Percentiles rank a stretch among this genome's conserved stretches.
phyloP scores from a whole-genome alignment of 306 rosid genomes.

The Ochetophila trinervis region DNA sequence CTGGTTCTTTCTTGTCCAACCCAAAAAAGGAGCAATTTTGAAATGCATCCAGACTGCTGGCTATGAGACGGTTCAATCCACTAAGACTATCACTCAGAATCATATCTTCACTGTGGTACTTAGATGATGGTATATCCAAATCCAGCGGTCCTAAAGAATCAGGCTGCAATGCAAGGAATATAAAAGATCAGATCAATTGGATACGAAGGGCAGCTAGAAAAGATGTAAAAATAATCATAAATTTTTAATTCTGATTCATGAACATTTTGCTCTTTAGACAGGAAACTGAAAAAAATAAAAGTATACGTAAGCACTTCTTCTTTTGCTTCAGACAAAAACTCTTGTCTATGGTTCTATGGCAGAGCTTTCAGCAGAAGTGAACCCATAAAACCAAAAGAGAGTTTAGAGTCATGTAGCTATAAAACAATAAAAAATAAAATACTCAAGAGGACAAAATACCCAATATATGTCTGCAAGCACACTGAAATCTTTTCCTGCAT shows the following conservation, averaged over 20 bases:
- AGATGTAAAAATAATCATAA: not conserved
- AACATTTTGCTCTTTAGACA: not conserved
- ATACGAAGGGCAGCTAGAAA: not conserved
- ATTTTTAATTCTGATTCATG: no score
- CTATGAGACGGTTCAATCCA: slow-evolving; percentile 90
- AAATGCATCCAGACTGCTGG: slow-evolving; percentile 97
- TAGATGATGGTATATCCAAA: slow-evolving; percentile 69
- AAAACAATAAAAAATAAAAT: slow-evolving; percentile 7
- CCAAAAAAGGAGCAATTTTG: slow-evolving; percentile 96
- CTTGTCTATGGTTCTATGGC: no score
- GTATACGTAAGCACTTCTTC: no score
- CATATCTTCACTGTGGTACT: slow-evolving; percentile 63
- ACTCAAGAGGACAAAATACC: slow-evolving; percentile 50
- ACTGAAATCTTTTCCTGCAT: slow-evolving; percentile 49
- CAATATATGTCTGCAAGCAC: slow-evolving; percentile 67
- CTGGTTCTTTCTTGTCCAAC: slow-evolving; percentile 78
- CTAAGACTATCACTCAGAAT: slow-evolving; percentile 82
- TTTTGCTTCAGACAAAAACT: no score
- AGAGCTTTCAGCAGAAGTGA: not conserved
- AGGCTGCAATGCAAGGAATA: slow-evolving; percentile 54
- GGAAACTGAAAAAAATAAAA: no score
- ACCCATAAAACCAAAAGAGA: slow-evolving; percentile 11
- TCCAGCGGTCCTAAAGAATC: slow-evolving; percentile 90
- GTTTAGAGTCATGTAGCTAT: slow-evolving; percentile 5
- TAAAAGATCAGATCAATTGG: slow-evolving; percentile 11